Conservation (phyloP, 805 yeast species). For the Kuraishia ogatae region DNA sequence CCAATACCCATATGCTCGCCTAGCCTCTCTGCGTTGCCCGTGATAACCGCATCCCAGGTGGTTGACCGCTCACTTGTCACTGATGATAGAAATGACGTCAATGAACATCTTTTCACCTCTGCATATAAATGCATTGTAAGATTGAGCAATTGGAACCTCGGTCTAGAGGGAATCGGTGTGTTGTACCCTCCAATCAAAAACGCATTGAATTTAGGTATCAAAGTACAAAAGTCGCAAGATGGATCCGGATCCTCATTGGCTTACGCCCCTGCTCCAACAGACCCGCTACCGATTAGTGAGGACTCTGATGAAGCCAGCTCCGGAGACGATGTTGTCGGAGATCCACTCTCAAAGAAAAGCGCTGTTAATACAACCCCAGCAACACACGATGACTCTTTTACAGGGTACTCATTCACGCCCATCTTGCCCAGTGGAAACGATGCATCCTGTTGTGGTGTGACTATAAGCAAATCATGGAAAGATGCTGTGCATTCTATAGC, state of each 20-base stretch:
- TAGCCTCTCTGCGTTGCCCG: slow-evolving; percentile 28
- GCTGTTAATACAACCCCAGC: background rate
- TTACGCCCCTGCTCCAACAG: slow-evolving; percentile 4
- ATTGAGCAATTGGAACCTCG: slow-evolving; percentile 28
- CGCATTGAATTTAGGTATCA: slow-evolving; percentile 21
- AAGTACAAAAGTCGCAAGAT: slow-evolving; percentile 7
- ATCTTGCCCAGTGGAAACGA: slow-evolving; percentile 19
- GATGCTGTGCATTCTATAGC: slow-evolving; percentile 4
- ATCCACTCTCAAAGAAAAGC: background rate
- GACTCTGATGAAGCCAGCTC: background rate
- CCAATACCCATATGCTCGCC: slow-evolving; percentile 26
- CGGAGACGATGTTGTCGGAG: background rate
- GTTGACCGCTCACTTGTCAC: slow-evolving; percentile 19
- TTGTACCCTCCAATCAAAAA: slow-evolving; percentile 37
- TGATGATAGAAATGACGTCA: slow-evolving; percentile 23
- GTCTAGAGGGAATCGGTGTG: slow-evolving; percentile 33
- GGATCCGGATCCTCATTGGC: no score
- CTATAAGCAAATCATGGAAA: slow-evolving; percentile 18
- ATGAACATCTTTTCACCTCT: slow-evolving; percentile 27
- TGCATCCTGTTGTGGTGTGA: slow-evolving; percentile 14
- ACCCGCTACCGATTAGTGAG: background rate
- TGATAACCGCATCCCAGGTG: slow-evolving; percentile 33
- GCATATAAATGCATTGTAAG: slow-evolving; percentile 34
- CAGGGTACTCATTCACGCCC: slow-evolving; percentile 30
- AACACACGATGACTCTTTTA: slow-evolving; percentile 14